Base-by-base conservation (phyloP, 2,329 filamentous ascomycete species). In the Xylaria hypoxylon region DNA sequence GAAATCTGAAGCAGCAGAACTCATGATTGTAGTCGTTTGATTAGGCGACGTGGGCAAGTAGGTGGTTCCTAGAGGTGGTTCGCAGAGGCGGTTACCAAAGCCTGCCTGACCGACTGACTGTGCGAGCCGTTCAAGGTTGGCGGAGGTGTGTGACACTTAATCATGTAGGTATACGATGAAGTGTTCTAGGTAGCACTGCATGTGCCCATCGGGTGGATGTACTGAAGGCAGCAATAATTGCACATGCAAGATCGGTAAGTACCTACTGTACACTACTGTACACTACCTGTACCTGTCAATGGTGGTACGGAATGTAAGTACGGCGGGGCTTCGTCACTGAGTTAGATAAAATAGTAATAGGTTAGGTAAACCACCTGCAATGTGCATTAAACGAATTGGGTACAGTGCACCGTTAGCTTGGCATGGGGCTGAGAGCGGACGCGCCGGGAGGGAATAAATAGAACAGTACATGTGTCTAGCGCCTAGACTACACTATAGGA, bases 1-100 rank as follows among this genome's bases (percentile, higher is more conserved):
- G 42, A 62, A 65, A 40, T 65, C 65, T 53, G 51, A 6, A 33
- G 61, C 47, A 35, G 47, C 47, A 44, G 63, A 62, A 45, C 47
- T 40, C 68, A 70, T 70, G 50, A 55, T 58, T 22, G 19, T 2
- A 5, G 8, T 24, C 2, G 19, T n/a, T 48, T 10, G n/a, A 38
- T 42, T 4, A n/a, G 17, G 26, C 10, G 42, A 31, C 2, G 48
- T n/a, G 45, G 22, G 15, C 5, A 17, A 40, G 26, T 6, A 15
- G 7, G 7, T 38, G 13, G 11, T 31, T 42, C 44, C 19, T n/a
- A n/a, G n/a, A n/a, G n/a, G n/a, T n/a, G n/a, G n/a, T n/a, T n/a
- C n/a, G n/a, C n/a, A n/a, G n/a, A 15, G n/a, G 7, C 31, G 13
- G 11, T 31, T 42, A 35, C 19, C 40, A 40, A 40, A 28, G 24